Evolutionary conservation across 441 rosid genomes (phyloP).

Genomic region (Arabidopsis hybrid): DNA sequence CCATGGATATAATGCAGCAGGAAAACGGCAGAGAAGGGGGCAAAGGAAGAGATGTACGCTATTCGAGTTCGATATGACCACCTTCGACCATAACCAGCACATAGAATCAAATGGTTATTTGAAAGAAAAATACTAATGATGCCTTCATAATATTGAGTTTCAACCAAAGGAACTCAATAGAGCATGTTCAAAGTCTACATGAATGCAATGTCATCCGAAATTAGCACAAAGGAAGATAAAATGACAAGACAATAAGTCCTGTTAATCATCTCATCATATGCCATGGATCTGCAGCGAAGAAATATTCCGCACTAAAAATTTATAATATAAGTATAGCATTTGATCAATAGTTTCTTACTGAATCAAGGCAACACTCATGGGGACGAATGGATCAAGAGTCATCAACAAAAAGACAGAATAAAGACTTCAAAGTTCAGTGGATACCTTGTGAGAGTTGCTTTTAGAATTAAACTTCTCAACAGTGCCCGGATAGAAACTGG

Average conservation of each 20-base stretch:
- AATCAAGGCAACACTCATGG: slow-evolving; percentile 7
- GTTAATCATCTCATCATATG: slow-evolving; percentile 10
- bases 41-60: slow-evolving; percentile 29
- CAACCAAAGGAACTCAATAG: slow-evolving; percentile 12
- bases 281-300: slow-evolving; percentile 14
- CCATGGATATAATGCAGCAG: slow-evolving; percentile 2
- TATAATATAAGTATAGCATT: not conserved
- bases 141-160: slow-evolving; percentile 10
- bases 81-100: slow-evolving; percentile 7
- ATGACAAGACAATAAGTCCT: not conserved
- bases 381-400: not conserved
- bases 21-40: slow-evolving; percentile 7
- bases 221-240: not conserved
- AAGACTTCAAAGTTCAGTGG: not conserved
- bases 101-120: not conserved
- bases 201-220: slow-evolving; percentile 17
- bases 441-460: slow-evolving; percentile 59
- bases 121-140: not conserved
- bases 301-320: not conserved
- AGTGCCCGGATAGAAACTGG: slow-evolving; percentile 57
- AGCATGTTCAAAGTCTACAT: slow-evolving; percentile 7
- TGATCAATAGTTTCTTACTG: not conserved
- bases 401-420: slow-evolving; percentile 10
- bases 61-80: slow-evolving; percentile 3
- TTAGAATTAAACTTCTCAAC: slow-evolving; percentile 55